Evolutionary conservation across 1,284 basidiomycete genomes (phyloP), one percentile per base, ranked within the genome.

Genomic region (Schizophyllum amplum): DNA sequence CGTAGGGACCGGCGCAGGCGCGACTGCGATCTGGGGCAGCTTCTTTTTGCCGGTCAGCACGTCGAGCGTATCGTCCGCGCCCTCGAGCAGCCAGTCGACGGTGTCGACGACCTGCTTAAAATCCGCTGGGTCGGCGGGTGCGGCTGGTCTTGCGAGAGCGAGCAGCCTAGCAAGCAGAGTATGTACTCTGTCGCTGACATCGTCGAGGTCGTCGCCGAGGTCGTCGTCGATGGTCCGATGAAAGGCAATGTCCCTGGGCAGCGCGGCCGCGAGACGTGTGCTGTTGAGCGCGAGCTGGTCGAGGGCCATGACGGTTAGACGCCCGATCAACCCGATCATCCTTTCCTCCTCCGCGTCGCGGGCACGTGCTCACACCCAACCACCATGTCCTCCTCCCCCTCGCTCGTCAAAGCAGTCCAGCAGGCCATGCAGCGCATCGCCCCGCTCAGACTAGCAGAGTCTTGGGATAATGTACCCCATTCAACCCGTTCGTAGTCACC

Each of bases 41-140:
- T 17, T 9, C 33, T 42, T 42, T 42, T 42, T 42, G 33, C 33
- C 33, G 33, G 33, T 42, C 13, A 42, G 33, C 13, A 42, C 33
- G 33, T 42, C 33, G 33, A 42, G 33, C 13, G 33, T 42, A 17
- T 42, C 33, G 33, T 42, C 33, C 17, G 33, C 33, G 33, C 33
- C 33, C 70, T 98, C 96, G 57, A 97, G 72, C 56, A 98, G 69
- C 46, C 82, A 79, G 69, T 98, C 96, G 72, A 97, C 82, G 0
- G 84, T 75, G 67, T 95, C 92, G 17, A 92, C 87, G 33, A 42
- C 33, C 13, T 42, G 33, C 33, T 42, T 42, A 17, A 42, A 42
- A 17, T 9, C 33, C 13, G 33, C 33, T 9, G 33, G 33, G 33
- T 9, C 11, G 33, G 33, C 7, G 7, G 33, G 33, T 17, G 33